Evolutionary conservation across 2,329 filamentous ascomycete species (phyloP).

Genomic region (Fusarium tuaranense): DNA sequence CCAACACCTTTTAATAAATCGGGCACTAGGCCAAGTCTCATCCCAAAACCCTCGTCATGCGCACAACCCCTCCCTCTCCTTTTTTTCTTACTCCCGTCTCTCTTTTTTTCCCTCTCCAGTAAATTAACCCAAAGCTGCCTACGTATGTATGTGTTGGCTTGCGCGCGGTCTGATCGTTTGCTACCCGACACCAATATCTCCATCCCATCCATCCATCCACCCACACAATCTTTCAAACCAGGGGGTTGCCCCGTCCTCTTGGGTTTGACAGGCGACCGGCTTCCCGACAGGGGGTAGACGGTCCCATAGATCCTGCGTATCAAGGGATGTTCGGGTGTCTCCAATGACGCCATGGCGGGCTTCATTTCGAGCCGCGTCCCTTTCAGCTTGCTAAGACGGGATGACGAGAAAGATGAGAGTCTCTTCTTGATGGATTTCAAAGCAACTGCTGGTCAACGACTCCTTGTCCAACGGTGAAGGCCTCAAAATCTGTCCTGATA

Average conservation of each 20-base stretch:
- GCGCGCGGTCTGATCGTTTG: constrained; percentile 8
- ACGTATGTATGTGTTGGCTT: constrained; percentile 4
- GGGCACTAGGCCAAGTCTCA: constrained; percentile 23
- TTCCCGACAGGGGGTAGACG: constrained; percentile 27
- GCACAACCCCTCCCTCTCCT: constrained; percentile 10
- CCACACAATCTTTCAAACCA: constrained; percentile 27
- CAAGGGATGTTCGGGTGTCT: constrained; percentile 27
- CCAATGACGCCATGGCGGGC: constrained; percentile 30
- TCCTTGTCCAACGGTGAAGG: constrained; percentile 20
- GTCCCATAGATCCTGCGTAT: constrained; percentile 27
- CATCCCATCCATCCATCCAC: constrained; percentile 16
- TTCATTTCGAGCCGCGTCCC: constrained; percentile 27
- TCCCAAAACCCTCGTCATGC: constrained; percentile 22
- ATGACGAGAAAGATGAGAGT: background rate
- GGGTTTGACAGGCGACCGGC: constrained; percentile 40
- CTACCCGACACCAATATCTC: constrained; percentile 31
- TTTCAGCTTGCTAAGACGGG: background rate
- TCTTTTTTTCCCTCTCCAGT: background rate
- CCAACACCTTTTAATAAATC: constrained; percentile 27
- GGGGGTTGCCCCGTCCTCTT: constrained; percentile 26
- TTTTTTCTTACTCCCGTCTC: background rate
- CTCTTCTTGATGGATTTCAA: background rate
- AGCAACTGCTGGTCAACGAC: background rate
- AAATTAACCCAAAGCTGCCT: constrained; percentile 1
- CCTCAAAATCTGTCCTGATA: constrained; percentile 6